Evolutionary conservation across 306 rosid species (phyloP).

Genomic region (Lotus japonicus): DNA sequence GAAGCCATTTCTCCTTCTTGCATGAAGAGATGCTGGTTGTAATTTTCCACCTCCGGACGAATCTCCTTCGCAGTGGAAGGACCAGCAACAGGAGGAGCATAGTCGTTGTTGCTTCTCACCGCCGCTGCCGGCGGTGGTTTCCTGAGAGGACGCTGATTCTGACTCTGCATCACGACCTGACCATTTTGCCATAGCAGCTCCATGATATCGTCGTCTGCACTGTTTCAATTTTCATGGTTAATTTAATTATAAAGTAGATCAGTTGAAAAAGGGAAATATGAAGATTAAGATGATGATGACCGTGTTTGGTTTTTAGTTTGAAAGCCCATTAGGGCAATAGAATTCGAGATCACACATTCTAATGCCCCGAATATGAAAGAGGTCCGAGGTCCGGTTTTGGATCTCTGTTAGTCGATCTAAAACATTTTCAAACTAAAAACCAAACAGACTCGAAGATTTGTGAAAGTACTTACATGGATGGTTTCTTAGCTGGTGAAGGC

Average conservation of each 20-base stretch:
- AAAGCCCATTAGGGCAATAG: too few species aligned
- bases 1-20: slow-evolving; percentile 80
- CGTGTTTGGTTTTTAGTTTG: too few species aligned
- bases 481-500: slow-evolving; percentile 21
- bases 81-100: slow-evolving; percentile 18
- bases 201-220: slow-evolving; percentile 61
- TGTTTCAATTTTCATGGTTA: slow-evolving; percentile 28
- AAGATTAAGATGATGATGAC: too few species aligned
- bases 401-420: too few species aligned
- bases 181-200: slow-evolving; percentile 86
- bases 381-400: too few species aligned
- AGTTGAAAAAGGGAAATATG: too few species aligned
- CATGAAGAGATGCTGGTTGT: slow-evolving; percentile 46
- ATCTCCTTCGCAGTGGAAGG: slow-evolving; percentile 22
- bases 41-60: slow-evolving; percentile 20
- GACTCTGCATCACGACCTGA: slow-evolving; percentile 58
- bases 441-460: too few species aligned
- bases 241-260: too few species aligned
- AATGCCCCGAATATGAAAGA: too few species aligned
- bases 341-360: too few species aligned
- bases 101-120: slow-evolving; percentile 12
- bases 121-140: slow-evolving; percentile 8
- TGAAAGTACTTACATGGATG: slow-evolving; percentile 34
- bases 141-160: slow-evolving; percentile 40
- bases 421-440: too few species aligned